phyloP scores from a whole-genome alignment of 2,329 filamentous ascomycete species.

The Hansfordia pulvinata region DNA sequence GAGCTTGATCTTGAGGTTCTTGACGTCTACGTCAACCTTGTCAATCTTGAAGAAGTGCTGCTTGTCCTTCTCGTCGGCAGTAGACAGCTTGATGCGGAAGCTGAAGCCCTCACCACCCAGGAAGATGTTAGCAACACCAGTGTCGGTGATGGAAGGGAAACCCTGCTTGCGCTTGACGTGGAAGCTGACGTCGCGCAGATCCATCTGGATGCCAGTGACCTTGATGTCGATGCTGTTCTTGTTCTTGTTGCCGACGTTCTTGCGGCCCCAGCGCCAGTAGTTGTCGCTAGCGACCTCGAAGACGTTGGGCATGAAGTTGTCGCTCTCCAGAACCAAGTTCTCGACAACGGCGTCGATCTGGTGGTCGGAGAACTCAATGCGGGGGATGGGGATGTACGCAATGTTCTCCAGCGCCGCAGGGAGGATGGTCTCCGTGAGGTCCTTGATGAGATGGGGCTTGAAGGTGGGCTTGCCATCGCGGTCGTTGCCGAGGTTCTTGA shows the following conservation, averaged over 20 bases:
- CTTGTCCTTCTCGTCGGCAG: constrained; percentile 58
- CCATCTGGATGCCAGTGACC: constrained; percentile 83
- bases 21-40: constrained; percentile 71
- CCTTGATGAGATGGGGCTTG: constrained; percentile 87
- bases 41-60: constrained; percentile 92
- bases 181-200: constrained; percentile 81
- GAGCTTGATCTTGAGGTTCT: constrained; percentile 74
- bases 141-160: constrained; percentile 78
- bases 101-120: constrained; percentile 78
- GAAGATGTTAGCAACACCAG: constrained; percentile 77
- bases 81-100: constrained; percentile 83
- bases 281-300: constrained; percentile 84
- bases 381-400: constrained; percentile 82
- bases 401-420: constrained; percentile 72
- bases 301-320: constrained; percentile 92
- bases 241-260: constrained; percentile 67
- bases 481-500: constrained; percentile 77
- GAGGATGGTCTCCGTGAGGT: constrained; percentile 75
- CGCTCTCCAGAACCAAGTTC: constrained; percentile 88
- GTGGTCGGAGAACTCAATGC: constrained; percentile 81
- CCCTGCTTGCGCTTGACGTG: constrained; percentile 92
- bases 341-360: constrained; percentile 82
- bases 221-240: constrained; percentile 73
- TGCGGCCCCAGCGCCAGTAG: constrained; percentile 90
- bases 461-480: constrained; percentile 72